These are phyloP conservation scores for Schizophyllum commune DNA, from an alignment of 1,284 basidiomycete species.

Conservation along the genomic window DNA sequence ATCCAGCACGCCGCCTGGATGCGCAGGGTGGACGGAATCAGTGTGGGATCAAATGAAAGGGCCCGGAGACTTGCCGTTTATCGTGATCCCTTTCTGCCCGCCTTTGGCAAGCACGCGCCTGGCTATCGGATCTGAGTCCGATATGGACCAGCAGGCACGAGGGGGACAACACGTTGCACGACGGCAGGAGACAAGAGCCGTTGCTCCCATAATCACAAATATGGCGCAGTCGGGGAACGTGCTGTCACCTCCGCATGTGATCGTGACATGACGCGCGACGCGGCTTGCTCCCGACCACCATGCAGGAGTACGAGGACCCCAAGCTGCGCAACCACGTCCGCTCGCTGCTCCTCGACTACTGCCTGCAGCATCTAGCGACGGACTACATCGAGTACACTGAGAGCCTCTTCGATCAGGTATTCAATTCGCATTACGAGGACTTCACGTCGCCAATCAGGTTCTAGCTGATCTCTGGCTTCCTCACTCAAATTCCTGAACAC, in stretches of 20 bases:
- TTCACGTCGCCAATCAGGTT: neutral
- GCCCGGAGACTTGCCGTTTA: neutral
- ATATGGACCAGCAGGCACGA: neutral
- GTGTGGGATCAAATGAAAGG: neutral
- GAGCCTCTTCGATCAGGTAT: slow-evolving; percentile 37
- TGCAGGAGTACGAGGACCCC: neutral
- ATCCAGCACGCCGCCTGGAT: neutral
- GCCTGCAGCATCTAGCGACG: slow-evolving; percentile 42
- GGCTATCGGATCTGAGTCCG: neutral
- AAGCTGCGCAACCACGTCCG: slow-evolving; percentile 42
- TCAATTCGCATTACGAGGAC: neutral
- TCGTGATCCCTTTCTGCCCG: neutral
- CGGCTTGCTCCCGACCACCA: neutral
- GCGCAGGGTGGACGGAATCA: neutral
- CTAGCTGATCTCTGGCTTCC: neutral
- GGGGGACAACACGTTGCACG: neutral
- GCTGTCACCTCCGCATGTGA: neutral
- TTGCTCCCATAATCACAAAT: neutral
- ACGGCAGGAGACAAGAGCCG: neutral
- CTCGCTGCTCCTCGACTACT: slow-evolving; percentile 45
- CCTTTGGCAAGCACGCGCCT: neutral
- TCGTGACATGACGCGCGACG: neutral
- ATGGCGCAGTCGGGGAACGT: neutral
- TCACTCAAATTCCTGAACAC: neutral
- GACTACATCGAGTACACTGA: slow-evolving; percentile 51